Evolutionary conservation across 1,139 yeast species (phyloP), one percentile per base, ranked within the genome.

Genomic region (Chernovozyma aurita): DNA sequence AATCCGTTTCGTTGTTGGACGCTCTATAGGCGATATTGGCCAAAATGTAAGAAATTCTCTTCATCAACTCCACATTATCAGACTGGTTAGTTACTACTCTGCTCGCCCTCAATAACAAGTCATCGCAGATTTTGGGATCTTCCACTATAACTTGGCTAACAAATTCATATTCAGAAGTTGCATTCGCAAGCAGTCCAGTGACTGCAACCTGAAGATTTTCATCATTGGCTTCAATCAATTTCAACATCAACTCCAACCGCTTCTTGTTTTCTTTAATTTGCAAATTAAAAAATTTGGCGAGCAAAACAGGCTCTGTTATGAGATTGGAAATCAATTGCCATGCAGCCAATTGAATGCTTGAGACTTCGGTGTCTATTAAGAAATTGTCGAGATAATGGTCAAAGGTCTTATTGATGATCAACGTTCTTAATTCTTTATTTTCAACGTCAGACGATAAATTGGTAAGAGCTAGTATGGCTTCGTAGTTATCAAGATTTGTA

Each of bases 251-350:
- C 3, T 53, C 50, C 33, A 73, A 61, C 43, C 77, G 52, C 31
- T 57, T 57, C 30, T 42, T 31, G 24, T 63, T 51, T 13, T 49
- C 60, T 11, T 42, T 33, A 14, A 53, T 47, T 2, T 59, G 68
- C 38, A 68, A 46, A 42, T 76, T 72, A 55, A 76, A 77, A 42
- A 76, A 72, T 45, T 72, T 71, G 3, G 67, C 74, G 28, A 72
- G 52, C 49, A 77, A 55, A 2, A 52, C 34, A 0, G 82, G 80
- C 30, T 64, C 64, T 18, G 51, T 43, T 4, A 72, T 63, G 30
- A 77, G 48, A 46, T 76, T 76, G 14, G 72, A 60, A 3, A 76
- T 47, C 28, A 75, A 54, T 44, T 76, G 79, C 64, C 79, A 64
- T 0, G 70, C 43, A 0, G 76, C 67, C 35, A 57, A 54, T 40